A percentile compares a stretch with the other conserved stretches of the same genome.
Evolutionary conservation across 345 rosid species (phyloP).

Genomic region (Euphorbia pulcherrima): DNA sequence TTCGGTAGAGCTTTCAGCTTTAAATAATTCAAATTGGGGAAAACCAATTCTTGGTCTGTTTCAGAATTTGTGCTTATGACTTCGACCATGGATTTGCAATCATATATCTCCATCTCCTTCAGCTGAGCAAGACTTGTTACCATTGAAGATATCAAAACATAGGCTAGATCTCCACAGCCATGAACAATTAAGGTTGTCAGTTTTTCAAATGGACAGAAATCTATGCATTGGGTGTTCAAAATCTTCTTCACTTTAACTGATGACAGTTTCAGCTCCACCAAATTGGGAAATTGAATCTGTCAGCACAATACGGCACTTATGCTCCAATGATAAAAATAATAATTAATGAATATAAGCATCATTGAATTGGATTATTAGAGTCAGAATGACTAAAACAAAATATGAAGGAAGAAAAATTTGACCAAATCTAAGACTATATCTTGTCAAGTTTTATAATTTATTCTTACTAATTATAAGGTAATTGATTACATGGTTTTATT

Average conservation of each 20-base stretch:
- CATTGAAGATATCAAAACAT: slow-evolving; percentile 1
- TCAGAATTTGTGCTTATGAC: background rate
- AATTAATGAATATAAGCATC: background rate
- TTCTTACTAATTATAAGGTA: no score
- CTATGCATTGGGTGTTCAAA: background rate
- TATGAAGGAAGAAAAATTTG: no score
- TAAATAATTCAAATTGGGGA: slow-evolving; percentile 3
- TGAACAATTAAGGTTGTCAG: background rate
- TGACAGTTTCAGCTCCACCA: background rate
- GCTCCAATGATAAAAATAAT: no score
- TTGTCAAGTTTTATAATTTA: no score
- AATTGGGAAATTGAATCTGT: no score
- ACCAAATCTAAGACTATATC: no score
- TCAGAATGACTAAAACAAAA: background rate
- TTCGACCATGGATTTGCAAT: background rate
- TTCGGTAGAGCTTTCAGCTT: slow-evolving; percentile 5
- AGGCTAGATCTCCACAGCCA: slow-evolving; percentile 6
- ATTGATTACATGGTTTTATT: no score
- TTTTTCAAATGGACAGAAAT: background rate
- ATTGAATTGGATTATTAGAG: background rate
- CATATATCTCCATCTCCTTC: background rate
- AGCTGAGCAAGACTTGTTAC: slow-evolving; percentile 4
- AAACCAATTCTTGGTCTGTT: background rate
- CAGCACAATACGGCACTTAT: no score
- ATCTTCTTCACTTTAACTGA: background rate